phyloP scores from a whole-genome alignment of 805 yeast genomes.

The Nakazawaea pomicola region DNA sequence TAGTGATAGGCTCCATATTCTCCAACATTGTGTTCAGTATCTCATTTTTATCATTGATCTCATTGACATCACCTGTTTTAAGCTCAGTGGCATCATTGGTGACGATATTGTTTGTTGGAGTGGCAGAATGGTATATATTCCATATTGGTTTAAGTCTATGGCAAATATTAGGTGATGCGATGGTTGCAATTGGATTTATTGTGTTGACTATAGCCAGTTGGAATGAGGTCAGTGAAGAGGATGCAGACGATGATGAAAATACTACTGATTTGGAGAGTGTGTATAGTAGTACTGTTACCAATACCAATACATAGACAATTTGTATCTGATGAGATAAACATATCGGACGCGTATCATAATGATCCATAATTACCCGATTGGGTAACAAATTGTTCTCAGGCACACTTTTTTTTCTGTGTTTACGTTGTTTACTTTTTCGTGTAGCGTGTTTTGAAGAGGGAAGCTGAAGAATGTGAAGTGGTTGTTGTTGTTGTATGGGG shows the following conservation, averaged over 20 bases:
- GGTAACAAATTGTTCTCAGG: no score
- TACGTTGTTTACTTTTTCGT: neutral
- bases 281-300: neutral
- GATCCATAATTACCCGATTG: neutral
- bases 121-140: constrained; percentile 67
- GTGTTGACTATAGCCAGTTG: constrained; percentile 62
- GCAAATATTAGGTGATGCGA: constrained; percentile 63
- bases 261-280: constrained; percentile 8
- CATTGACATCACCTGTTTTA: constrained; percentile 80
- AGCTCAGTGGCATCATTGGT: constrained; percentile 58
- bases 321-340: no score
- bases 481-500: no score
- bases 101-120: constrained; percentile 75
- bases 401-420: neutral
- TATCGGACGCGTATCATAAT: no score
- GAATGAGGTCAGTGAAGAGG: constrained; percentile 48
- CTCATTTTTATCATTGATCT: constrained; percentile 70
- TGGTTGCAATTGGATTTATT: constrained; percentile 66
- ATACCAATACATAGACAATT: neutral
- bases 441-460: no score
- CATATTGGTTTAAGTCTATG: constrained; percentile 48
- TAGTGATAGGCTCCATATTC: constrained; percentile 47
- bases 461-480: no score
- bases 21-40: constrained; percentile 68
- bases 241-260: constrained; percentile 26